A percentile compares a stretch with the other conserved stretches of the same genome.
phyloP scores from a whole-genome alignment of 441 rosid species.

The Erodium moschatum region DNA sequence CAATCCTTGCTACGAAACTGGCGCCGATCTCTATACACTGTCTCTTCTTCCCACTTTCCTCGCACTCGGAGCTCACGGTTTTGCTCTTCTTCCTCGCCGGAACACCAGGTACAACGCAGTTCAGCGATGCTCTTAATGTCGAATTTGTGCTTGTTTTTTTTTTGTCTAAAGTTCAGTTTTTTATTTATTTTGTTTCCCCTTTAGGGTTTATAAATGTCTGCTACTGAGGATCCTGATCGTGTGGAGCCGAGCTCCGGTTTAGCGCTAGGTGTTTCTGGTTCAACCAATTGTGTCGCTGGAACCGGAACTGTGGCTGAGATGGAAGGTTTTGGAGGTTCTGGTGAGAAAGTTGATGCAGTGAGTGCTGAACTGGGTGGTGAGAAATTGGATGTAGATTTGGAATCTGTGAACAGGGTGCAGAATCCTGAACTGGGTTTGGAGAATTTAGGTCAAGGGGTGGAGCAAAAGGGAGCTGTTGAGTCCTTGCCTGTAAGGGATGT shows the following conservation, averaged over 20 bases:
- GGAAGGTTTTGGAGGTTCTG: slow-evolving; percentile 17
- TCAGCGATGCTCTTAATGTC: background rate
- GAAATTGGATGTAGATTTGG: slow-evolving; percentile 17
- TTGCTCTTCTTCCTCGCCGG: background rate
- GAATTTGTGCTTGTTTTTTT: background rate
- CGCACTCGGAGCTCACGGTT: background rate
- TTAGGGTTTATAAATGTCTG: slow-evolving; percentile 27
- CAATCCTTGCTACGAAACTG: background rate
- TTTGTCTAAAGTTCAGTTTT: background rate
- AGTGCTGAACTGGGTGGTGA: no score
- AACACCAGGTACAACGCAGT: background rate
- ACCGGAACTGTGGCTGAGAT: slow-evolving; percentile 20
- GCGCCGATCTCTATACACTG: background rate
- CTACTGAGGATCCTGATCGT: slow-evolving; percentile 21
- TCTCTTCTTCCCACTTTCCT: background rate
- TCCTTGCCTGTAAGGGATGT: no score
- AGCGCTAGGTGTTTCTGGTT: slow-evolving; percentile 1
- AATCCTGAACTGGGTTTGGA: slow-evolving; percentile 17
- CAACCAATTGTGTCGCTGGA: no score
- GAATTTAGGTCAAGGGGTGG: background rate
- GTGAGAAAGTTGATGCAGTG: slow-evolving; percentile 7
- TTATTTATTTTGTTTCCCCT: background rate
- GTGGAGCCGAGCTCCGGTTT: slow-evolving; percentile 36
- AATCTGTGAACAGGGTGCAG: slow-evolving; percentile 22
- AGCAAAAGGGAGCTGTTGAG: background rate